phyloP scores from a whole-genome alignment of 257 asterid genomes.

The Nicotiana tabacum region DNA sequence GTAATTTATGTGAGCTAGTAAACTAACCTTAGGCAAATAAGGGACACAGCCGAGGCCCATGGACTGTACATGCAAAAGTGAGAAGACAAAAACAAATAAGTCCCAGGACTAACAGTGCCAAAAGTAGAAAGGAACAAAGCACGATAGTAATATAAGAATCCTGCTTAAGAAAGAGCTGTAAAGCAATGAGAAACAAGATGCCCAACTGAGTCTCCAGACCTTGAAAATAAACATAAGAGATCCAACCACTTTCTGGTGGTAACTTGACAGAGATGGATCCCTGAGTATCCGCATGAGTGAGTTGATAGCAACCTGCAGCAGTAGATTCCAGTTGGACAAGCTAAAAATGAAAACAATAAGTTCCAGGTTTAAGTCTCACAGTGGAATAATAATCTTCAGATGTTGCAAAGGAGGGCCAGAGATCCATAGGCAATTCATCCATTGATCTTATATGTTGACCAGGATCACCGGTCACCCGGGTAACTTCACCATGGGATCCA shows the following conservation, averaged over 20 bases:
- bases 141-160: neutral
- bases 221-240: constrained; percentile 97
- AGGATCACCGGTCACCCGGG: constrained; percentile 74
- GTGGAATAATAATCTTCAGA: constrained; percentile 98
- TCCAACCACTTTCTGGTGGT: constrained; percentile 96
- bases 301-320: constrained; percentile 88
- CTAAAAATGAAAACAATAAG: constrained; percentile 7
- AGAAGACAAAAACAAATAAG: constrained; percentile 10
- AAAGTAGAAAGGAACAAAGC: neutral
- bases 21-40: constrained; percentile 95
- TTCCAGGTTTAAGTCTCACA: constrained; percentile 44
- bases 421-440: constrained; percentile 92
- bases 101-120: constrained; percentile 12
- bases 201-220: constrained; percentile 35
- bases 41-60: constrained; percentile 99
- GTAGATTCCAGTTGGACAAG: constrained; percentile 12
- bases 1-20: neutral
- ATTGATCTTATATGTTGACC: constrained; percentile 78
- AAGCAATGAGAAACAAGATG: neutral
- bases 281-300: constrained; percentile 95
- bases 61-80: constrained; percentile 46
- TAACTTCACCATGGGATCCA: constrained; percentile 93
- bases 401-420: constrained; percentile 98
- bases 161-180: neutral
- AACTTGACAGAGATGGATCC: constrained; percentile 94